These are phyloP conservation scores for Chlorophyllum brunneum DNA, from an alignment of 768 basidiomycete species.

Conservation along the genomic window DNA sequence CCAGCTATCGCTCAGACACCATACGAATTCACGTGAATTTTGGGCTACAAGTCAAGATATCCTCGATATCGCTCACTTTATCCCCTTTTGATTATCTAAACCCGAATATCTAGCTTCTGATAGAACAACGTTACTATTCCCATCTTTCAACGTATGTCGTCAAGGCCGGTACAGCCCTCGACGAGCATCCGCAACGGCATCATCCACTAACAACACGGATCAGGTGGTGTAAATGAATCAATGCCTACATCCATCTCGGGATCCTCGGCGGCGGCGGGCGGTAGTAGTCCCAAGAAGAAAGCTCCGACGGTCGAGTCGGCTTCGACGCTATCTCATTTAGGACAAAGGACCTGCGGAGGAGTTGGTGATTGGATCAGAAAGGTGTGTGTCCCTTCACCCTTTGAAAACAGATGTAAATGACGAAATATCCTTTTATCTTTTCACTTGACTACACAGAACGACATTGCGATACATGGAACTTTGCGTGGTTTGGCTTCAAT, in stretches of 20 bases:
- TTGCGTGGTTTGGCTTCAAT: slow-evolving; percentile 81
- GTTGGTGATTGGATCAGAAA: slow-evolving; percentile 79
- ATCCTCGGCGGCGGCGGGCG: slow-evolving; percentile 18
- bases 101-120: slow-evolving; percentile 68
- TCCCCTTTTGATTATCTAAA: slow-evolving; percentile 32
- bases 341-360: slow-evolving; percentile 58
- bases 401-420: background rate
- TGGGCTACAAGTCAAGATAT: slow-evolving; percentile 89
- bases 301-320: slow-evolving; percentile 70
- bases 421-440: too few relatives aligned
- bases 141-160: slow-evolving; percentile 88
- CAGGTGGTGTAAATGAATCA: slow-evolving; percentile 17
- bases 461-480: slow-evolving; percentile 85
- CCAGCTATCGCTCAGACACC: slow-evolving; percentile 68
- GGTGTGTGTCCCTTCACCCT: slow-evolving; percentile 34
- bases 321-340: slow-evolving; percentile 71
- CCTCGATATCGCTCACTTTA: slow-evolving; percentile 87
- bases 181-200: slow-evolving; percentile 40
- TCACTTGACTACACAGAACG: slow-evolving; percentile 73
- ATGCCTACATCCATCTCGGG: slow-evolving; percentile 14
- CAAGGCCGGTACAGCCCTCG: slow-evolving; percentile 92
- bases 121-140: slow-evolving; percentile 83
- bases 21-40: slow-evolving; percentile 90
- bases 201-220: slow-evolving; percentile 13
- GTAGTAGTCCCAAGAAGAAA: slow-evolving; percentile 31